phyloP scores from a whole-genome alignment of 1,284 basidiomycete genomes.

The Cutaneotrichosporon cyanovorans region DNA sequence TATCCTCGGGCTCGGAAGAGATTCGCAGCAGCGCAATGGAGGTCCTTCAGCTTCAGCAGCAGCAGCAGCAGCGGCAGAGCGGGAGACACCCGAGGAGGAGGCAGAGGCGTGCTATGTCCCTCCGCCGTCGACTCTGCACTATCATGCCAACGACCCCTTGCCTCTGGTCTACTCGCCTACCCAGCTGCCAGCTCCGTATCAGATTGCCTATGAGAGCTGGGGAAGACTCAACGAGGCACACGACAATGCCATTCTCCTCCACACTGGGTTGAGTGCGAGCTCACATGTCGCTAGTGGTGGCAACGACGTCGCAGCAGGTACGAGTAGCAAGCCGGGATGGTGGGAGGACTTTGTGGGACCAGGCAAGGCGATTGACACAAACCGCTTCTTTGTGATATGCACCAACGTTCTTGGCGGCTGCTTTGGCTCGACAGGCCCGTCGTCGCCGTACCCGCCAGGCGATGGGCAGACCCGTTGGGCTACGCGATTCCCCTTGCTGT shows the following conservation, averaged over 20 bases:
- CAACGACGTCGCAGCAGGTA: constrained; percentile 60
- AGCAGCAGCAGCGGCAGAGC: constrained; percentile 22
- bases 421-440: constrained; percentile 93
- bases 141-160: constrained; percentile 58
- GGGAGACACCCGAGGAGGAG: constrained; percentile 28
- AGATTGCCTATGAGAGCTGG: constrained; percentile 95
- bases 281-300: constrained; percentile 86
- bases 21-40: constrained; percentile 3
- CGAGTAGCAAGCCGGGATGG: constrained; percentile 60
- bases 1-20: constrained; percentile 4
- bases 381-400: constrained; percentile 88
- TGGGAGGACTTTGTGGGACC: constrained; percentile 99
- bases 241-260: constrained; percentile 91
- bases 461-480: constrained; percentile 66
- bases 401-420: constrained; percentile 97
- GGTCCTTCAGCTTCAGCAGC: constrained; percentile 10
- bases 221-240: constrained; percentile 68
- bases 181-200: constrained; percentile 56
- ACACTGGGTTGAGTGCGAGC: constrained; percentile 90
- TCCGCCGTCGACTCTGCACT: constrained; percentile 47
- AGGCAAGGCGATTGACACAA: constrained; percentile 85
- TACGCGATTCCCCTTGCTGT: constrained; percentile 83
- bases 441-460: constrained; percentile 53
- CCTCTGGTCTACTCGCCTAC: constrained; percentile 65
- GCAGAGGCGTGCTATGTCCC: constrained; percentile 46